Evolutionary conservation across 768 basidiomycete species (phyloP).

Genomic region (Phaeotremella fagi): DNA sequence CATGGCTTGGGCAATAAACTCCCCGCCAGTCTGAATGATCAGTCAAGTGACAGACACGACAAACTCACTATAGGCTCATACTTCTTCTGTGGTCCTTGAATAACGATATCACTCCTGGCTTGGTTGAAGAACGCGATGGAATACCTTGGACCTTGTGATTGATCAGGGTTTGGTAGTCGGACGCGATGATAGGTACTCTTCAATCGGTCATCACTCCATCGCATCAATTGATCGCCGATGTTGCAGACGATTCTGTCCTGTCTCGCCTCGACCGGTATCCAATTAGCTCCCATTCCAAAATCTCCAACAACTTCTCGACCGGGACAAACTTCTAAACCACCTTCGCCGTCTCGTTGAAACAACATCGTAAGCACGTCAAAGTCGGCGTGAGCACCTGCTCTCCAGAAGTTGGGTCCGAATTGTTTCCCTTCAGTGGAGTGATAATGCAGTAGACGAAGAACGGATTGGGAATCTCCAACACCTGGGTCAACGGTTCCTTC

Average conservation of each 20-base stretch:
- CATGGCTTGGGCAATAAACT: conserved; percentile 42
- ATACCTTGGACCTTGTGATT: conserved; percentile 28
- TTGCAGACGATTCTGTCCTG: conserved; percentile 39
- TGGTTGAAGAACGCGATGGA: conserved; percentile 45
- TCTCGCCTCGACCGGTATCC: conserved; percentile 28
- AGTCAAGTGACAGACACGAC: neutral
- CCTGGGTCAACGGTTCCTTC: conserved; percentile 29
- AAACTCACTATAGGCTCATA: conserved; percentile 26
- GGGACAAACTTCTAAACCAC: conserved; percentile 42
- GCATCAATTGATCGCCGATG: conserved; percentile 34
- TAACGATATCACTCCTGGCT: conserved; percentile 25
- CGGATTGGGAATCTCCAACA: conserved; percentile 27
- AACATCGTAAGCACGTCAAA: conserved; percentile 40
- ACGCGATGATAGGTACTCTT: conserved; percentile 45
- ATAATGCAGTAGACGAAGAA: conserved; percentile 35
- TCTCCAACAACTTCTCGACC: conserved; percentile 34
- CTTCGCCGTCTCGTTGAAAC: conserved; percentile 39
- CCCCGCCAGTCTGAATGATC: conserved; percentile 23
- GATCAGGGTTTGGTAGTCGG: conserved; percentile 19
- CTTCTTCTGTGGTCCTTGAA: conserved; percentile 39
- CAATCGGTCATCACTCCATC: conserved; percentile 40
- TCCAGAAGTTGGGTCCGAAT: conserved; percentile 30
- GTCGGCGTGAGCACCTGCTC: conserved; percentile 40
- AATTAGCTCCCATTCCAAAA: conserved; percentile 36
- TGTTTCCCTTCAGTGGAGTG: conserved; percentile 29